These are phyloP conservation scores for Xylariaceae sp. DNA, from an alignment of 2,329 filamentous ascomycete genomes.

Conservation along the genomic window DNA sequence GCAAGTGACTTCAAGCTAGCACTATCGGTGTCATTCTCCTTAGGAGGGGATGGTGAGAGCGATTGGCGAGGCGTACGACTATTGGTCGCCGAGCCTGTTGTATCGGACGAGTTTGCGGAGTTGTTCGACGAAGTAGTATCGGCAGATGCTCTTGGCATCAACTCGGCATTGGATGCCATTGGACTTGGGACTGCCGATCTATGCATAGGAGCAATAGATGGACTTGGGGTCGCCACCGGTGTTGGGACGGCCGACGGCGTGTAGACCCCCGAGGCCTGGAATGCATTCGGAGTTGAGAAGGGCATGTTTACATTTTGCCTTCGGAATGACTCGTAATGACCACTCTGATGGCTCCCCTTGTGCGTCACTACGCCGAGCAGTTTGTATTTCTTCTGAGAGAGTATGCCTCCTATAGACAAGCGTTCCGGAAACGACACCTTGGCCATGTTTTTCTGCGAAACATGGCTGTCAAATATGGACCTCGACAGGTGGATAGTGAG, in stretches of 20 bases:
- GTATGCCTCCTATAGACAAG: slow-evolving; percentile 73
- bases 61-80: slow-evolving; percentile 15
- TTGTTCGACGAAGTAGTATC: slow-evolving; percentile 34
- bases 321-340: slow-evolving; percentile 94
- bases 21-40: slow-evolving; percentile 44
- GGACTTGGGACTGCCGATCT: slow-evolving; percentile 38
- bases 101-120: slow-evolving; percentile 31
- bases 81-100: slow-evolving; percentile 19
- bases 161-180: slow-evolving; percentile 43
- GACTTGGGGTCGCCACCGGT: slow-evolving; percentile 38
- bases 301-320: slow-evolving; percentile 75
- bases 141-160: slow-evolving; percentile 38
- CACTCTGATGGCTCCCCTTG: slow-evolving; percentile 91
- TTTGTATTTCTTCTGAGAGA: slow-evolving; percentile 74
- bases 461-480: slow-evolving; percentile 79
- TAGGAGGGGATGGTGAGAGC: slow-evolving; percentile 26
- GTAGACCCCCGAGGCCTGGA: slow-evolving; percentile 69
- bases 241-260: slow-evolving; percentile 54
- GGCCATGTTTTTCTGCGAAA: slow-evolving; percentile 86
- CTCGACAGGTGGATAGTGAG: slow-evolving; percentile 88
- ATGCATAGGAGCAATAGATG: slow-evolving; percentile 41
- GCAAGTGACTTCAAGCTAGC: slow-evolving; percentile 52
- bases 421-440: slow-evolving; percentile 89
- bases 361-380: slow-evolving; percentile 86
- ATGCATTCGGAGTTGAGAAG: slow-evolving; percentile 75